Percentiles rank a stretch among this genome's conserved stretches.
Evolutionary conservation across 371 early-diverging fungal species (phyloP).

Genomic region (Mortierella polycephala): DNA sequence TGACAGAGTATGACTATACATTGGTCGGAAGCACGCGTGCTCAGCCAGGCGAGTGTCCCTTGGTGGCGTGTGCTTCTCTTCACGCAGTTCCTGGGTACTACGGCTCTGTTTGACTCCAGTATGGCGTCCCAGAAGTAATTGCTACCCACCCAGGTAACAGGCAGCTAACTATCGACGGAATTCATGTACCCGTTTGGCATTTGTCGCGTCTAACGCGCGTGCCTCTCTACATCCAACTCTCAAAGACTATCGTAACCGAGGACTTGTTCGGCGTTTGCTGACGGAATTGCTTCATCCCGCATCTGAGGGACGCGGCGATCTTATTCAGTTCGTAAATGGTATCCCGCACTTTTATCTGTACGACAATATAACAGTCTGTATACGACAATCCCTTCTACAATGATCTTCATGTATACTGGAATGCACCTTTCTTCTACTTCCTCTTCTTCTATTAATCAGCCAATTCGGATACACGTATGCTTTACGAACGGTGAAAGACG

Average conservation of each 20-base stretch:
- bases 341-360: slow-evolving; percentile 21
- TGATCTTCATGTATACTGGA: not conserved
- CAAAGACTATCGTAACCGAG: not conserved
- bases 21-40: slow-evolving; percentile 22
- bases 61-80: slow-evolving; percentile 18
- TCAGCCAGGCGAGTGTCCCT: slow-evolving; percentile 8
- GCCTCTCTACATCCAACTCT: not conserved
- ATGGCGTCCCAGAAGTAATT: slow-evolving; percentile 19
- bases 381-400: not conserved
- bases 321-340: slow-evolving; percentile 10
- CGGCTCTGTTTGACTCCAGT: slow-evolving; percentile 8
- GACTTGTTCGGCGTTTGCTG: slow-evolving; percentile 6
- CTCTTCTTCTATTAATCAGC: not conserved
- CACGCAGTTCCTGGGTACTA: slow-evolving; percentile 10
- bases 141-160: slow-evolving; percentile 18
- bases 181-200: too few species aligned
- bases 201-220: too few species aligned
- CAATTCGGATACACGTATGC: slow-evolving; percentile 8
- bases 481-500: not conserved
- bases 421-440: not conserved
- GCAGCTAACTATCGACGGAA: too few species aligned
- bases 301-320: slow-evolving; percentile 15
- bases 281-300: slow-evolving; percentile 14
- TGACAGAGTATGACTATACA: slow-evolving; percentile 21
- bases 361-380: not conserved